Evolutionary conservation across 2,329 filamentous ascomycete species (phyloP).

Genomic region (Apiospora rasikravindrae): DNA sequence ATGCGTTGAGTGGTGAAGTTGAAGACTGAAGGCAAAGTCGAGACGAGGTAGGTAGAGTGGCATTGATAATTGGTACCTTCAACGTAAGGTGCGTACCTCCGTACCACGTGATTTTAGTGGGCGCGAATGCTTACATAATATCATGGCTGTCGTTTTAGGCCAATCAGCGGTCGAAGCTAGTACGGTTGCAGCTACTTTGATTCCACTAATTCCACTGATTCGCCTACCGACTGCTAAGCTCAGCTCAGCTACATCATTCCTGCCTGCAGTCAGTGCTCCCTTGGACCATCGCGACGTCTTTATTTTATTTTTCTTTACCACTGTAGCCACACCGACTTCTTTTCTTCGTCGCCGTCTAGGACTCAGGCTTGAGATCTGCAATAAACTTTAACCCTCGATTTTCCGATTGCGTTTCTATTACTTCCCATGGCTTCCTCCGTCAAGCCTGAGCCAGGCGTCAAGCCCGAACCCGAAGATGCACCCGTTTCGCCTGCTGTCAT

Average conservation of each 20-base stretch:
- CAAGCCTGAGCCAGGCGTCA: conserved; percentile 46
- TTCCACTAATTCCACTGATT: background rate
- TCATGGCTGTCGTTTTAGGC: background rate
- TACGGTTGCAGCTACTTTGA: background rate
- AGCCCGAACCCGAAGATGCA: conserved; percentile 53
- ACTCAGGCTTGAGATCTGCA: background rate
- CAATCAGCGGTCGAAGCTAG: background rate
- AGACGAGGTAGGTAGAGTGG: background rate
- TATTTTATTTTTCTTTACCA: background rate
- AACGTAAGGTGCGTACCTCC: background rate
- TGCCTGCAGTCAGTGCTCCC: background rate
- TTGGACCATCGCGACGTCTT: background rate
- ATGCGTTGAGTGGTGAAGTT: background rate
- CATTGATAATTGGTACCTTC: background rate
- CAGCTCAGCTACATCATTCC: conserved; percentile 2
- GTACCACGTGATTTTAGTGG: background rate
- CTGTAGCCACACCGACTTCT: background rate
- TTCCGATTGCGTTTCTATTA: background rate
- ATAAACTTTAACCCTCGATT: background rate
- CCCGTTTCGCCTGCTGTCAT: conserved; percentile 49
- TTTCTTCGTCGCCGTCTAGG: background rate
- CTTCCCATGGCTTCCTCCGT: conserved; percentile 25
- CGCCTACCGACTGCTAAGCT: background rate
- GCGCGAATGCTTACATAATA: background rate
- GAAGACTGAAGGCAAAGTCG: background rate